Evolutionary conservation across 2,329 filamentous ascomycete species (phyloP), one percentile per base, ranked within the genome.

Genomic region (Cadophora sp.): DNA sequence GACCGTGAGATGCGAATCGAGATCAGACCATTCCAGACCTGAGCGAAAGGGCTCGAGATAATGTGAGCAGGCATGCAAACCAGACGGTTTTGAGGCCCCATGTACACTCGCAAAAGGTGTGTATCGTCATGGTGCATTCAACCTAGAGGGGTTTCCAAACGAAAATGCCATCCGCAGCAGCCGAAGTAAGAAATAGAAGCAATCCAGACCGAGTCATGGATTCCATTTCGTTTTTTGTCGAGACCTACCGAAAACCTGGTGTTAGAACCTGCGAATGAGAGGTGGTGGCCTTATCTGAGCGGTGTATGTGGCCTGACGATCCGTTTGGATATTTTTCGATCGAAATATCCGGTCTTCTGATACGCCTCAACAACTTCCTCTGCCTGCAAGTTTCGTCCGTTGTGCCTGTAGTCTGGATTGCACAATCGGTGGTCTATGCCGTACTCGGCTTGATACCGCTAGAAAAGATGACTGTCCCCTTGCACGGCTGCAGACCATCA

Each of bases 241-340:
- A 62, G 29, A 59, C 62, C 51, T 66, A 50, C 34, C 43, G 64
- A 67, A 53, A 48, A 14, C 40, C 60, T 68, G 59, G 53, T 31
- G 63, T 66, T 69, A 66, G 43, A 48, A 27, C 27, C 65, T 67
- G 68, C 68, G 70, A 74, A 73, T 74, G 37, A 70, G 53, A 68
- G 22, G 43, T 68, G 40, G 65, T 55, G 27, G 64, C 66, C 71
- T 74, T 74, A 73, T 73, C 73, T 51, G 59, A 60, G 68, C 69
- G 66, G 64, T 69, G 64, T 62, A 63, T 66, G 62, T 65, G 62
- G 69, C 65, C 66, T 69, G 71, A 67, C 65, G 65, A 72, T 72
- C 55, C 67, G 58, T 65, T 51, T 68, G 68, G 50, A 65, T 60
- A 61, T 58, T 53, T 34, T 46, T 60, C 37, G n/a, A 67, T 43